A percentile compares a stretch with the other conserved stretches of the same genome.
These are phyloP conservation scores for Diplocarpon mali DNA, from an alignment of 2,329 filamentous ascomycete species.

Conservation along the genomic window DNA sequence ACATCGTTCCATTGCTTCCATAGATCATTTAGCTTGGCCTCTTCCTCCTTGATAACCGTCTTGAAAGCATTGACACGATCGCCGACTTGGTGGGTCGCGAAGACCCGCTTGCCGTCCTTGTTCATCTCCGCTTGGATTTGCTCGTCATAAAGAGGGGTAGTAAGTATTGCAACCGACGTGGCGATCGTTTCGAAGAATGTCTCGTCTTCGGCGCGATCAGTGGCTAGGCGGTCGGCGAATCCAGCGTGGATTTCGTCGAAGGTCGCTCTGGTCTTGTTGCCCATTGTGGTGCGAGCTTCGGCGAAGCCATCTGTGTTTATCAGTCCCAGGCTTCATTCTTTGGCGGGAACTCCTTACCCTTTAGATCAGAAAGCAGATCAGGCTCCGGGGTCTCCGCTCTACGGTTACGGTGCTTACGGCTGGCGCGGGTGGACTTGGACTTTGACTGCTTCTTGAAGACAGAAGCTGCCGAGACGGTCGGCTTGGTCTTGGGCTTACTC, in stretches of 20 bases:
- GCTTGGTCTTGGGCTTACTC: not conserved
- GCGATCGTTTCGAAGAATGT: constrained; percentile 13
- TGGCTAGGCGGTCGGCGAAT: constrained; percentile 9
- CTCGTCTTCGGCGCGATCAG: constrained; percentile 3
- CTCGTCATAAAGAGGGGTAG: constrained; percentile 15
- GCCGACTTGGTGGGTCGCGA: constrained; percentile 17
- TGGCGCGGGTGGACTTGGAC: constrained; percentile 3
- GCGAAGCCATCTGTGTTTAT: constrained; percentile 16
- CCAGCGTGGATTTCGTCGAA: constrained; percentile 12
- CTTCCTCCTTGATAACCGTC: constrained; percentile 14
- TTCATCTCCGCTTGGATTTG: constrained; percentile 13
- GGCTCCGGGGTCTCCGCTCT: constrained; percentile 10
- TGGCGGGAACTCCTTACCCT: constrained; percentile 3
- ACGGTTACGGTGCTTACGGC: constrained; percentile 9
- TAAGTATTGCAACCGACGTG: constrained; percentile 3
- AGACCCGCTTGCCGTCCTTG: constrained; percentile 10
- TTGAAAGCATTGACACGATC: constrained; percentile 16
- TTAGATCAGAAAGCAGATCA: constrained; percentile 9
- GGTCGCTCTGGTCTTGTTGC: constrained; percentile 1
- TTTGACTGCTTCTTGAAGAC: constrained; percentile 15
- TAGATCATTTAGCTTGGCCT: constrained; percentile 15
- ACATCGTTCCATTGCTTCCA: constrained; percentile 24
- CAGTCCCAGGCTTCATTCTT: not conserved
- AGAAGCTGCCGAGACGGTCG: constrained; percentile 14
- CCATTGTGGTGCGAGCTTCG: constrained; percentile 11